Conservation (phyloP, 108 stramenopile species). For the Nitzschia putrida region DNA sequence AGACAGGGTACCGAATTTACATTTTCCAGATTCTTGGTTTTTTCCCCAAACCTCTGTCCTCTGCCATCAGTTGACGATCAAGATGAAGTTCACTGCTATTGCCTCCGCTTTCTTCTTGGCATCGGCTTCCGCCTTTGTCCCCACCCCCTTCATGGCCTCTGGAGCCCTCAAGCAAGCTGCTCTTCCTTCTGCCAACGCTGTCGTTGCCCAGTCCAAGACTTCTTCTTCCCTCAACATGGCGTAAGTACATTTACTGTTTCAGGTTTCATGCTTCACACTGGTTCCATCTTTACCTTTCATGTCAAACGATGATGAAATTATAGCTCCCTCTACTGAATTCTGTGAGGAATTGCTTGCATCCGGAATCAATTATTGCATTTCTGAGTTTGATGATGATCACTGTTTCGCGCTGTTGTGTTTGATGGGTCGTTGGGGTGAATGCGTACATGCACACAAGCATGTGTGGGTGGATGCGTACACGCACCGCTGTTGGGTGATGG, state of each 20-base stretch:
- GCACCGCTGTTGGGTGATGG: too few species aligned
- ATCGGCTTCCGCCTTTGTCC: conserved; percentile 74
- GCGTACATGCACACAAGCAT: too few species aligned
- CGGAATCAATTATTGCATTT: conserved; percentile 68
- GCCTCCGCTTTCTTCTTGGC: conserved; percentile 66
- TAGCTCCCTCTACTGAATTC: conserved; percentile 72
- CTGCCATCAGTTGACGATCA: too few species aligned
- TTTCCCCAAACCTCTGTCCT: too few species aligned
- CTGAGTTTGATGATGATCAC: conserved; percentile 43
- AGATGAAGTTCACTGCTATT: conserved; percentile 80
- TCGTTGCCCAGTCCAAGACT: background rate
- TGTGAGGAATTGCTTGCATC: conserved; percentile 65
- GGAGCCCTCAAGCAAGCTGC: conserved; percentile 23
- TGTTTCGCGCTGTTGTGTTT: background rate
- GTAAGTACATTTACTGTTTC: conserved; percentile 27
- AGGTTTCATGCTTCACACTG: background rate
- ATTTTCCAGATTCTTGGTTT: too few species aligned
- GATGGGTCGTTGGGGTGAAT: too few species aligned
- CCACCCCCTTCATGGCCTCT: conserved; percentile 39
- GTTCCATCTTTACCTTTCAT: conserved; percentile 5
- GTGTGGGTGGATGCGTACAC: too few species aligned
- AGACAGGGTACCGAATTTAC: too few species aligned
- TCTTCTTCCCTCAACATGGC: conserved; percentile 38
- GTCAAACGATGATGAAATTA: conserved; percentile 49
- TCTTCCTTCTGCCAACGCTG: conserved; percentile 5